Conservation (phyloP, 2,329 filamentous ascomycete genomes). For the Sporothrix euskadiensis region DNA sequence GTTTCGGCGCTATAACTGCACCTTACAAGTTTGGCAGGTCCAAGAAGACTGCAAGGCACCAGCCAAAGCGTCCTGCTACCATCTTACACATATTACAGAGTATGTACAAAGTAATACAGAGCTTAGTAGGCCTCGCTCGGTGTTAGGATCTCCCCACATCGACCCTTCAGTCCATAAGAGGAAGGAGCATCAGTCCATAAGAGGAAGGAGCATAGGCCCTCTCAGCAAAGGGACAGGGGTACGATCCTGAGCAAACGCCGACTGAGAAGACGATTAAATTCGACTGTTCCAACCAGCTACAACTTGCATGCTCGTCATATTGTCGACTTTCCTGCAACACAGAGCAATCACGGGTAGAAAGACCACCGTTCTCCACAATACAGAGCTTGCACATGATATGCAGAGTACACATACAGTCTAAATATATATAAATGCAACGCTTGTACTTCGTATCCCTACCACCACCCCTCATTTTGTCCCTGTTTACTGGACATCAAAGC, state of each 20-base stretch:
- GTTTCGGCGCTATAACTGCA: not conserved
- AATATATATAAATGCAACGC: not conserved
- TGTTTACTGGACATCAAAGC: not conserved
- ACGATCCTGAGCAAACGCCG: not conserved
- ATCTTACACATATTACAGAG: too few relatives aligned
- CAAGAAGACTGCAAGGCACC: too few relatives aligned
- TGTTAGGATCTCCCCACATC: too few relatives aligned
- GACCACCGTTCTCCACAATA: not conserved
- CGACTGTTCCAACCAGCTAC: too few relatives aligned
- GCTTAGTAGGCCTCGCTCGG: too few relatives aligned
- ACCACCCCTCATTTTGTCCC: not conserved
- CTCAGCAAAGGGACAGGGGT: not conserved
- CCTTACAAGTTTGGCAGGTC: too few relatives aligned
- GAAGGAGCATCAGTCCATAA: not conserved
- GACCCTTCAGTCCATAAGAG: not conserved
- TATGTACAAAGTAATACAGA: too few relatives aligned
- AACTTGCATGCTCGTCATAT: not conserved
- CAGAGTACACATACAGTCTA: too few relatives aligned
- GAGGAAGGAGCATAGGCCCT: not conserved
- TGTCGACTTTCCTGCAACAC: not conserved
- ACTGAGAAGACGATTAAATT: not conserved
- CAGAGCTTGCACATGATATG: not conserved
- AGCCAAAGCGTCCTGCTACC: too few relatives aligned
- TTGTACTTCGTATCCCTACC: not conserved
- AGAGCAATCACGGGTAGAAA: not conserved